Base-by-base conservation (phyloP, 2,329 filamentous ascomycete genomes). In the Exophiala sp. region DNA sequence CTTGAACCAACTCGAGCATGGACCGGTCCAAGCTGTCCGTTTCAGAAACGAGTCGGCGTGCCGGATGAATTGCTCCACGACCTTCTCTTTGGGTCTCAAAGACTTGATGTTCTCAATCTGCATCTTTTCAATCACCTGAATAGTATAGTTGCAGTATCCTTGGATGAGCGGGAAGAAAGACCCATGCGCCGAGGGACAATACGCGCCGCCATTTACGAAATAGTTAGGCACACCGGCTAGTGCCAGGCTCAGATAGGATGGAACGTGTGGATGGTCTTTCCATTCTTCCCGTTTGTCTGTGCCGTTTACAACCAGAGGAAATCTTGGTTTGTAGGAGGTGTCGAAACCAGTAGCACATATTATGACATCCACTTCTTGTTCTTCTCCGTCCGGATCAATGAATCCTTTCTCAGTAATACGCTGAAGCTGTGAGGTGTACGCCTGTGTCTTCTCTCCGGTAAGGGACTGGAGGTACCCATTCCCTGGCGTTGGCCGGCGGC, bases 31-130 rank as follows among this genome's bases (percentile, higher is more conserved):
- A 11, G 52, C 50, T 16, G 56, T 57, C n/a, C 68, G 61, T 44
- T 68, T 59, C 29, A 70, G 56, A 56, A 68, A 71, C 11, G 67
- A 56, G 57, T 70, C 67, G 1, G 67, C 65, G 54, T 72, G 69
- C 43, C 66, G 62, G 5, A 63, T 60, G 55, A 71, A 70, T 37
- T 65, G 59, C n/a, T 57, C 37, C 2, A 58, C 56, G 7, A 65
- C 60, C 24, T 60, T 53, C 18, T 47, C 19, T 23, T 51, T 56
- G 24, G 48, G 57, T 22, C 45, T 22, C 10, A 53, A 38, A 10
- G 37, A 52, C 16, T 46, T 46, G 41, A 60, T 60, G 38, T 59
- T 50, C 14, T 60, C 57, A 9, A 44, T 45, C 27, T 58, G 52
- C 52, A 62, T 60, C 51, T 63, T 63, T 37, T 60, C 45, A 14